A percentile compares a stretch with the other conserved stretches of the same genome.
Conservation (phyloP, 208 protist species). For the Wallacemonas sp. region DNA sequence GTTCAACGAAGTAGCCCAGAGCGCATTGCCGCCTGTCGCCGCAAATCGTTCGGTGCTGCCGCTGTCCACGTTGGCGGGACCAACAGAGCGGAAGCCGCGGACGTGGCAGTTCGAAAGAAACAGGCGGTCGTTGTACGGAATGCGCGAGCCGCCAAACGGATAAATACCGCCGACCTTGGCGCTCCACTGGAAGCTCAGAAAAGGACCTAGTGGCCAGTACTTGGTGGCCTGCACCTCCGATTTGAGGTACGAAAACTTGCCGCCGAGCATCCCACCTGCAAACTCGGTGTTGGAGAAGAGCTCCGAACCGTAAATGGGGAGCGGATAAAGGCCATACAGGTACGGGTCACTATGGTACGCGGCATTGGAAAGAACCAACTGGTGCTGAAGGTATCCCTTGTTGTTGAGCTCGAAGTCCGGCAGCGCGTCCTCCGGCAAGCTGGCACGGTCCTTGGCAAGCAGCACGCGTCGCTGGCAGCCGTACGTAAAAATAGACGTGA, state of each 20-base stretch:
- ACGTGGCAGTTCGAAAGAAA: conserved; percentile 83
- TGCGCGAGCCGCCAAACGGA: conserved; percentile 51
- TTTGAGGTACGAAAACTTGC: conserved; percentile 69
- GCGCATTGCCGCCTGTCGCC: conserved; percentile 80
- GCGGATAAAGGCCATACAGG: conserved; percentile 84
- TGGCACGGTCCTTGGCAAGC: conserved; percentile 47
- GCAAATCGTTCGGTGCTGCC: conserved; percentile 47
- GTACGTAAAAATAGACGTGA: conserved; percentile 60
- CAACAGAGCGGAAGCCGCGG: conserved; percentile 76
- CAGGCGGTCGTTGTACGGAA: conserved; percentile 84
- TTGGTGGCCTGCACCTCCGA: conserved; percentile 69
- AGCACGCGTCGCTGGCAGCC: conserved; percentile 74
- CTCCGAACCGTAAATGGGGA: conserved; percentile 69
- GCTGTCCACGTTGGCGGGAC: conserved; percentile 72
- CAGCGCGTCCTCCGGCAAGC: conserved; percentile 31
- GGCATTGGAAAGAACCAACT: conserved; percentile 44
- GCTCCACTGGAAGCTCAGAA: conserved; percentile 80
- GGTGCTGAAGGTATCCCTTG: conserved; percentile 76
- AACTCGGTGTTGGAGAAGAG: conserved; percentile 63
- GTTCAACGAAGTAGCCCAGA: conserved; percentile 80
- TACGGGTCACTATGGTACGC: conserved; percentile 74
- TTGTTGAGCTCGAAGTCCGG: conserved; percentile 59
- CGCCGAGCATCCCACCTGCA: conserved; percentile 55
- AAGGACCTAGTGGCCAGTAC: conserved; percentile 71
- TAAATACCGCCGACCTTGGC: conserved; percentile 67